These are phyloP conservation scores for Plasmopara muralis DNA, from an alignment of 352 stramenopile genomes.

Conservation along the genomic window DNA sequence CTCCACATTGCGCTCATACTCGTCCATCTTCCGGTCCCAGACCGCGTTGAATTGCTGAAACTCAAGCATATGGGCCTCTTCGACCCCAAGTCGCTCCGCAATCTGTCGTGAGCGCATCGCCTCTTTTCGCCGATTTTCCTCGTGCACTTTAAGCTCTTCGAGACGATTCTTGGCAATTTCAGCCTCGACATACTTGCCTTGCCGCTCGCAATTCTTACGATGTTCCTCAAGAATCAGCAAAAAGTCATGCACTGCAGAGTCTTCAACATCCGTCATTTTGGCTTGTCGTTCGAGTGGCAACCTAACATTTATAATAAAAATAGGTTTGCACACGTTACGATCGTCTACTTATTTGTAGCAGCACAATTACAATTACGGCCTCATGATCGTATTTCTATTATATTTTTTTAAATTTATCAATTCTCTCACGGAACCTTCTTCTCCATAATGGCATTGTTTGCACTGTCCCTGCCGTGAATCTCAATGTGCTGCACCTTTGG, in stretches of 20 bases:
- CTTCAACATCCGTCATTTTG: constrained; percentile 51
- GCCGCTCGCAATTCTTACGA: constrained; percentile 94
- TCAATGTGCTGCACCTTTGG: constrained; percentile 87
- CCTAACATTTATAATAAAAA: neutral
- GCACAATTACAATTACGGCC: constrained; percentile 3
- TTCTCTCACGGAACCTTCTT: constrained; percentile 72
- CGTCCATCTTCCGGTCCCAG: constrained; percentile 95
- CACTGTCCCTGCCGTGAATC: constrained; percentile 71
- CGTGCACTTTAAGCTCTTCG: constrained; percentile 94
- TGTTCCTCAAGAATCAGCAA: constrained; percentile 92
- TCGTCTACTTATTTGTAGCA: neutral
- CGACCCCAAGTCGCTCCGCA: constrained; percentile 90
- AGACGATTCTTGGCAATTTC: constrained; percentile 95
- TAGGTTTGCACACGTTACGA: neutral
- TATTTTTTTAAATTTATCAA: constrained; percentile 12
- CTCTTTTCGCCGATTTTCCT: constrained; percentile 92
- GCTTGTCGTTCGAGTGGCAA: constrained; percentile 5
- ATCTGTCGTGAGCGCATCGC: constrained; percentile 94
- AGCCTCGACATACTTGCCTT: constrained; percentile 96
- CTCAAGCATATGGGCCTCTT: constrained; percentile 97
- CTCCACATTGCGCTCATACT: constrained; percentile 91
- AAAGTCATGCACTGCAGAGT: constrained; percentile 82
- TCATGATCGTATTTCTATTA: constrained; percentile 25
- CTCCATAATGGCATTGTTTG: constrained; percentile 66
- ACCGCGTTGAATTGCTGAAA: constrained; percentile 96